phyloP scores from a whole-genome alignment of 176 grass and related monocot genomes.

The sorghum (Sorghum bicolor) region DNA sequence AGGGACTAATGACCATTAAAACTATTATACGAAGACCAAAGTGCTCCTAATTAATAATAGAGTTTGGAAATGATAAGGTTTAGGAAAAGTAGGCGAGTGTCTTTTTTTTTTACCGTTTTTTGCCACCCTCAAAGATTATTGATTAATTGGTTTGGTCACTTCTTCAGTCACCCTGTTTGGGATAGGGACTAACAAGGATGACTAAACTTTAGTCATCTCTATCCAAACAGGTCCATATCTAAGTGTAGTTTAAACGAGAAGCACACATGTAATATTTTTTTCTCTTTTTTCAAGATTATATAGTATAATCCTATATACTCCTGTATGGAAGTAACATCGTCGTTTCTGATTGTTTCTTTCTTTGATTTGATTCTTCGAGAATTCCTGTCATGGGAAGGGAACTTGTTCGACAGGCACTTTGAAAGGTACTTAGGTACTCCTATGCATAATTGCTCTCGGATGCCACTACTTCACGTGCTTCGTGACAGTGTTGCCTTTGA shows the following conservation, averaged over 20 bases:
- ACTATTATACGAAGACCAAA: no score
- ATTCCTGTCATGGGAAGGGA: constrained; percentile 16
- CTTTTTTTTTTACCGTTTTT: no score
- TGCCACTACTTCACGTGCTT: constrained; percentile 15
- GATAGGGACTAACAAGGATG: no score
- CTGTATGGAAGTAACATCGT: not conserved
- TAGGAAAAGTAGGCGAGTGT: no score
- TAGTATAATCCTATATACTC: not conserved
- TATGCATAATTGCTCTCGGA: not conserved
- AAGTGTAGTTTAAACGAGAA: not conserved
- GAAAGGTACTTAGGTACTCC: not conserved
- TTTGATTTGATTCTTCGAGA: not conserved
- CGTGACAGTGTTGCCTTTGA: not conserved
- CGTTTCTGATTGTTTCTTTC: not conserved
- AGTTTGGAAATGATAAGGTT: no score
- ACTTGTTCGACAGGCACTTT: constrained; percentile 10
- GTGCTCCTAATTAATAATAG: no score
- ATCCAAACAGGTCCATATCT: no score
- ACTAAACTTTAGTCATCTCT: no score
- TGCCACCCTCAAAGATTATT: no score
- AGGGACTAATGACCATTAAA: no score
- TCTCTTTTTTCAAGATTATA: not conserved
- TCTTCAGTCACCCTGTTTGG: no score
- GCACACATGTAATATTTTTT: not conserved
- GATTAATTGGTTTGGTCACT: no score